Conservation (phyloP, 2,329 filamentous ascomycete genomes). For the Xylariaceae sp. region DNA sequence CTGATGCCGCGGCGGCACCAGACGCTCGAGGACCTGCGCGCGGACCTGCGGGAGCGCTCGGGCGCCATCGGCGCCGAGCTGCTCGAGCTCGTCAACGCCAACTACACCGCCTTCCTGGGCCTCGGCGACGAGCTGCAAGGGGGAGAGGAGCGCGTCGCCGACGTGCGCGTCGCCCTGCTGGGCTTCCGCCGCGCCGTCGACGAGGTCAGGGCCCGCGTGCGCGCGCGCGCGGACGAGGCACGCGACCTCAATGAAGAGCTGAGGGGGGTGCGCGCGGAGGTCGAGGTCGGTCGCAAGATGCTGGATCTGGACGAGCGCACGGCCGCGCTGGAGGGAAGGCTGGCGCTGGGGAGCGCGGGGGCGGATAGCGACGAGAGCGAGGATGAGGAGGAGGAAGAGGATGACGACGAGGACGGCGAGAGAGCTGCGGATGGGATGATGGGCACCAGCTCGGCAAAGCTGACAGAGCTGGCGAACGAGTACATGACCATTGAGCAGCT, state of each 20-base stretch:
- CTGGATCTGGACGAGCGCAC: slow-evolving; percentile 60
- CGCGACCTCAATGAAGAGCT: slow-evolving; percentile 58
- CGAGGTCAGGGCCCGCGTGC: slow-evolving; percentile 60
- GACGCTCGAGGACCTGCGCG: slow-evolving; percentile 85
- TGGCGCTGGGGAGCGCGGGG: slow-evolving; percentile 45
- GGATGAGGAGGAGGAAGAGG: slow-evolving; percentile 33
- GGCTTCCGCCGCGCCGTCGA: slow-evolving; percentile 80
- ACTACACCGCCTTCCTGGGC: slow-evolving; percentile 86
- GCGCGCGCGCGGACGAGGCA: slow-evolving; percentile 56
- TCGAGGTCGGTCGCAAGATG: slow-evolving; percentile 55
- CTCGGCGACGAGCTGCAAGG: slow-evolving; percentile 75
- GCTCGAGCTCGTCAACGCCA: slow-evolving; percentile 87
- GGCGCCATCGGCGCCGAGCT: slow-evolving; percentile 77
- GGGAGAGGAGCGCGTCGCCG: slow-evolving; percentile 86
- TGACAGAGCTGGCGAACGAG: slow-evolving; percentile 38
- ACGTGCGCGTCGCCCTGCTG: slow-evolving; percentile 77
- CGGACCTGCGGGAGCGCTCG: slow-evolving; percentile 75
- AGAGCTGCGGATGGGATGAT: slow-evolving; percentile 27
- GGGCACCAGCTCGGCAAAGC: slow-evolving; percentile 39
- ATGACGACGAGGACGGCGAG: slow-evolving; percentile 18
- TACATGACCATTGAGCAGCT: slow-evolving; percentile 36
- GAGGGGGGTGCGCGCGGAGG: slow-evolving; percentile 51
- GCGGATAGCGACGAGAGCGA: slow-evolving; percentile 24
- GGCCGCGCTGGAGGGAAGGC: slow-evolving; percentile 52
- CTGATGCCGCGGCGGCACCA: slow-evolving; percentile 85